Percentiles rank a stretch among this genome's conserved stretches.
These are phyloP conservation scores for Cicer yamashitae DNA, from an alignment of 306 rosid species.

Conservation along the genomic window DNA sequence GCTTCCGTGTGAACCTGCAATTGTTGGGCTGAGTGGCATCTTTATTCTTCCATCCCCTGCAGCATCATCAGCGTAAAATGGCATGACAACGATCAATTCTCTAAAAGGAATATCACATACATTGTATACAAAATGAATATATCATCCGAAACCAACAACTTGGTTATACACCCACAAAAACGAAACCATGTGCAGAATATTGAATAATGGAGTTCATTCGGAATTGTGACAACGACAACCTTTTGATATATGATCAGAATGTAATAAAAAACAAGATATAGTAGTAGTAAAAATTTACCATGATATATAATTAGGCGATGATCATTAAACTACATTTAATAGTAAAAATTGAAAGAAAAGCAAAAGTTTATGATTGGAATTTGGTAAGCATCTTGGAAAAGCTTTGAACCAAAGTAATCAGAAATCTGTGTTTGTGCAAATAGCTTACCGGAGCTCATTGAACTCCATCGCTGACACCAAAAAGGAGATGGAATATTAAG, in stretches of 20 bases:
- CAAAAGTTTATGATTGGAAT: background rate
- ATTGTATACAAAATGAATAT: conserved; percentile 3
- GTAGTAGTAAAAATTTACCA: background rate
- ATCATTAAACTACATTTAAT: conserved; percentile 1
- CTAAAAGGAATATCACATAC: conserved; percentile 13
- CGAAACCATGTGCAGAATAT: conserved; percentile 8
- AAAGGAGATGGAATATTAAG: conserved; percentile 78
- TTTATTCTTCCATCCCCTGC: conserved; percentile 88
- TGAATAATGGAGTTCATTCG: conserved; percentile 8
- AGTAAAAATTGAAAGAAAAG: conserved; percentile 19
- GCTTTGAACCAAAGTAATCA: conserved; percentile 15
- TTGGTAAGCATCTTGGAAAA: conserved; percentile 14
- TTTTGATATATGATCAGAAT: conserved; percentile 12
- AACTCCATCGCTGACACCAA: conserved; percentile 85
- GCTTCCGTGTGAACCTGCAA: conserved; percentile 61
- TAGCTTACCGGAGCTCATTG: conserved; percentile 75
- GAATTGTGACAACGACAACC: conserved; percentile 13
- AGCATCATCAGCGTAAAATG: conserved; percentile 28
- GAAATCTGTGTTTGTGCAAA: conserved; percentile 31
- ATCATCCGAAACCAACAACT: background rate
- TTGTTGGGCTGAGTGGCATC: conserved; percentile 91
- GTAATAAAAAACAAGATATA: conserved; percentile 9
- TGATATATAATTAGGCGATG: background rate
- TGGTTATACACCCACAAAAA: background rate
- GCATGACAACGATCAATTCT: conserved; percentile 29